Base-by-base conservation (phyloP, 2,329 filamentous ascomycete genomes). In the Xenoacremonium recifei region DNA sequence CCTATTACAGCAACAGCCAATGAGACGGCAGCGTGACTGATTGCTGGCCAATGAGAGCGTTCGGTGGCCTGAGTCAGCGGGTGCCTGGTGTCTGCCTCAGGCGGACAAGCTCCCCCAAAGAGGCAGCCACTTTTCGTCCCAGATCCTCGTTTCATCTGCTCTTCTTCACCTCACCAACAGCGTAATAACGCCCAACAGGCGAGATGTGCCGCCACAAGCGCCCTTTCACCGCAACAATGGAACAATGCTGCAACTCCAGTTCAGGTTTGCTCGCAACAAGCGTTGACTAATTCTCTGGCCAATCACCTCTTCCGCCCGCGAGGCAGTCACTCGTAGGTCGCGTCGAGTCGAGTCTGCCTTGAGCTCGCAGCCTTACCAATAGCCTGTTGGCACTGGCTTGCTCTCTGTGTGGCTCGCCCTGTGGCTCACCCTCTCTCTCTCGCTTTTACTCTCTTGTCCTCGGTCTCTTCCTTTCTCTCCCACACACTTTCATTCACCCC, bases 391-490 rank as follows among this genome's bases (percentile, higher is more conserved):
- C n/a, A n/a, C n/a, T n/a, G n/a, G n/a, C n/a, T n/a, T n/a, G n/a
- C n/a, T 13, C 7, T 7, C 23, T 27, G 9, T 27, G 23, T 27
- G 7, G 23, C 23, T 27, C 23, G 23, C 13, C 23, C 23, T 9
- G 7, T 27, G 7, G 7, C 23, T 27, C 23, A 27, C 23, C 23
- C 19, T n/a, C 18, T 13, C 15, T 6, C 33, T 30, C 40, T 33
- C 33, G 13, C 50, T 23, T 40, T 35, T 32, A 13, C 21, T 35
- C n/a, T n/a, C n/a, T 21, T 21, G 15, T 16, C 31, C 32, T 35
- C 16, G n/a, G 29, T 18, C 17, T 31, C 36, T 23, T 16, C 18
- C 13, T 17, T 29, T 40, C 27, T 20, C 35, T 36, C 23, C 16
- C 35, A 32, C 35, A 29, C 9, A 27, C n/a, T n/a, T n/a, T n/a